Percentiles rank a stretch among this genome's conserved stretches.
Conservation (phyloP, 345 rosid genomes). For the Bruguiera gymnorhiza region DNA sequence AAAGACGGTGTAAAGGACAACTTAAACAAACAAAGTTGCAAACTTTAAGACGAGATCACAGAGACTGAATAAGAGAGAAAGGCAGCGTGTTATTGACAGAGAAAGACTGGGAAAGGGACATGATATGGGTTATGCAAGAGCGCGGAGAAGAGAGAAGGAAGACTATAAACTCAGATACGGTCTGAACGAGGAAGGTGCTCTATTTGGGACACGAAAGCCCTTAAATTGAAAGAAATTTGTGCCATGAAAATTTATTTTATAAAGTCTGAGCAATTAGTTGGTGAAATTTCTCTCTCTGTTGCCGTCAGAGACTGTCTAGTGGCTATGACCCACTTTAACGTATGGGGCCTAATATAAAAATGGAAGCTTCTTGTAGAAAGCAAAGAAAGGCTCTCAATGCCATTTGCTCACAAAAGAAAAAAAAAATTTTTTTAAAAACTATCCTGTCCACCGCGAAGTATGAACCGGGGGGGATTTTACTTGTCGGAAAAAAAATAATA, state of each 20-base stretch:
- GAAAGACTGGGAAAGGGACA: slow-evolving; percentile 13
- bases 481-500: too few species aligned
- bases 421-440: too few species aligned
- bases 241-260: background rate
- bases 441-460: too few species aligned
- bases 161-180: slow-evolving; percentile 21
- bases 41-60: background rate
- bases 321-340: slow-evolving; percentile 3
- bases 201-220: slow-evolving; percentile 8
- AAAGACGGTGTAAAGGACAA: background rate
- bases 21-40: background rate
- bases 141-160: slow-evolving; percentile 22
- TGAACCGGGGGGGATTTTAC: too few species aligned
- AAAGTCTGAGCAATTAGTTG: slow-evolving; percentile 15
- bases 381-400: too few species aligned
- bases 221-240: slow-evolving; percentile 17
- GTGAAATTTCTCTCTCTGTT: slow-evolving; percentile 23
- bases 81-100: background rate
- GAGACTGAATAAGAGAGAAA: background rate
- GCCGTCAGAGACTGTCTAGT: slow-evolving; percentile 18
- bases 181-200: slow-evolving; percentile 15
- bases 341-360: slow-evolving; percentile 2
- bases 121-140: slow-evolving; percentile 12
- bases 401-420: too few species aligned
- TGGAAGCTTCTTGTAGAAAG: background rate